These are phyloP conservation scores for Talaromyces ruber DNA, from an alignment of 495 filamentous ascomycete species.

Conservation along the genomic window DNA sequence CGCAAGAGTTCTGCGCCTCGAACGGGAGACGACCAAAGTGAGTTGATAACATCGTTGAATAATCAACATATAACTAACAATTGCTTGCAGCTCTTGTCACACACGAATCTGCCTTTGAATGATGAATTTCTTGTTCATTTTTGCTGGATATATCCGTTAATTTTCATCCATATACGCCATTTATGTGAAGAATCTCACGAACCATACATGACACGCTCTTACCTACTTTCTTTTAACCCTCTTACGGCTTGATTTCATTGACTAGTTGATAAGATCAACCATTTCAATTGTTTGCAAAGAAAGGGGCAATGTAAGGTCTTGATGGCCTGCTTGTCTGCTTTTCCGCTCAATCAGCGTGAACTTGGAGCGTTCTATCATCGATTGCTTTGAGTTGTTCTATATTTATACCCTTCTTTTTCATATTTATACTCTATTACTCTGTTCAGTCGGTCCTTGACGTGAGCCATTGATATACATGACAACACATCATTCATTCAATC, in stretches of 20 bases:
- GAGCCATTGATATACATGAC: not conserved
- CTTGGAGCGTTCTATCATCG: not conserved
- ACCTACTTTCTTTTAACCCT: not conserved
- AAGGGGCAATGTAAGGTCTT: not conserved
- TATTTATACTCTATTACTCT: conserved; percentile 4
- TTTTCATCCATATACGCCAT: conserved; percentile 1
- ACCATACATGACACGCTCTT: not conserved
- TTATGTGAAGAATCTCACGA: not conserved
- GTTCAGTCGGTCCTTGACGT: not conserved
- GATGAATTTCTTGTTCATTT: not conserved
- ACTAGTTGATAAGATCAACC: not conserved
- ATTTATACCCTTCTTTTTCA: conserved; percentile 20
- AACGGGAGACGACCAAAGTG: conserved; percentile 16
- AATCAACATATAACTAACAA: not conserved
- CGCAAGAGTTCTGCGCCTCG: conserved; percentile 17
- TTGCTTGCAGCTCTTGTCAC: conserved; percentile 5
- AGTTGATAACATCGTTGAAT: not conserved
- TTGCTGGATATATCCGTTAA: not conserved
- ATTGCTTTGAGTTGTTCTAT: conserved; percentile 4
- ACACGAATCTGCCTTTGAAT: conserved; percentile 9
- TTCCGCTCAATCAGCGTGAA: not conserved
- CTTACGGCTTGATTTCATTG: not conserved
- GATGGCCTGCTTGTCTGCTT: not conserved
- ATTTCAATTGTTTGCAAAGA: not conserved
- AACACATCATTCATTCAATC: not conserved